Evolutionary conservation across 495 filamentous ascomycete genomes (phyloP), one percentile per base, ranked within the genome.

Genomic region (Daldinia loculata): DNA sequence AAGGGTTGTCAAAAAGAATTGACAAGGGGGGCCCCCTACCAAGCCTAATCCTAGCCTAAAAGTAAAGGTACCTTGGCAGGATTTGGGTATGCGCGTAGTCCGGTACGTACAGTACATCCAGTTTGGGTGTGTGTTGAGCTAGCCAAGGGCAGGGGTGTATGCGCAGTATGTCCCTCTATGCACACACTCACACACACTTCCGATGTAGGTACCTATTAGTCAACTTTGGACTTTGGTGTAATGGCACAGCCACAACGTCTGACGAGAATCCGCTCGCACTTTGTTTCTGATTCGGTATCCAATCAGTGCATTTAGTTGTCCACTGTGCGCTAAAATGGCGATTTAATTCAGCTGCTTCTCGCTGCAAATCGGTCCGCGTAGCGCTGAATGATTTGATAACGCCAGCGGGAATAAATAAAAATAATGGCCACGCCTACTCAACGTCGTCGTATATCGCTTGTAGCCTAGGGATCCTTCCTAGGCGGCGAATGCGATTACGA

Each of bases 181-280:
- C 27, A 38, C 43, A 50, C 29, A 15, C 30, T 48, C 43, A 22
- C 43, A 24, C 43, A 48, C 43, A 24, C 17, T 48, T 48, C 8
- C 8, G n/a, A n/a, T n/a, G n/a, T n/a, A n/a, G n/a, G n/a, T n/a
- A n/a, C n/a, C n/a, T 50, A 68, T 74, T 75, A 69, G 74, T 67
- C 69, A 74, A 61, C 38, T n/a, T 12, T 12, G 17, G 24, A 30
- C 43, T 58, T 29, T 52, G 36, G 34, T 50, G 55, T 30, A 17
- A 43, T 43, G 38, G 24, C 75, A 70, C 66, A 72, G 71, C 75
- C 72, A 75, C 76, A 77, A 72, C 70, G 75, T 77, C 66, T 68
- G 68, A 66, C 45, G 45, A 67, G 39, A 69, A 72, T 70, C 19
- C 48, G 15, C 56, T 78, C 76, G 76, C 76, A 78, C 76, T 74